These are phyloP conservation scores for Aspergillus udagawae DNA, from an alignment of 2,329 filamentous ascomycete genomes.

Conservation along the genomic window DNA sequence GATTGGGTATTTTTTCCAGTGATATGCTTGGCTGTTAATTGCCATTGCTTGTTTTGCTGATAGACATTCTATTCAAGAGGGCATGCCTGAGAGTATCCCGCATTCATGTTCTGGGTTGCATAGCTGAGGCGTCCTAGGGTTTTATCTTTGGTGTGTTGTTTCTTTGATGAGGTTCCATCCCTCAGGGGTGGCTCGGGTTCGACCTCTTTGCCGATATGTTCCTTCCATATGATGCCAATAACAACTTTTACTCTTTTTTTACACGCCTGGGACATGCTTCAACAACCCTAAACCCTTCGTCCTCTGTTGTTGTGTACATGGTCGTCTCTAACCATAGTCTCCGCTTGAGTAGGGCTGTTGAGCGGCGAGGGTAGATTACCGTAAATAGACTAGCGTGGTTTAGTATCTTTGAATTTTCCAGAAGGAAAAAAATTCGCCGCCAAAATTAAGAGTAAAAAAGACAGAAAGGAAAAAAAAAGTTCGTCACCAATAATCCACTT, in stretches of 20 bases:
- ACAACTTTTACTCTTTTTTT: not conserved
- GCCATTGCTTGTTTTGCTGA: not conserved
- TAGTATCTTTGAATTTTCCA: constrained; percentile 2
- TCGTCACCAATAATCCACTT: constrained; percentile 16
- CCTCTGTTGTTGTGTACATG: not conserved
- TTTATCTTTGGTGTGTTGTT: constrained; percentile 1
- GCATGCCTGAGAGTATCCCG: not conserved
- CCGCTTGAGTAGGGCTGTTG: constrained; percentile 9
- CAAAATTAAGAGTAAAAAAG: constrained; percentile 9
- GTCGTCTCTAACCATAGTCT: not conserved
- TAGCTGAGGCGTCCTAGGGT: constrained; percentile 26
- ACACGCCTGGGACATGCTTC: not conserved
- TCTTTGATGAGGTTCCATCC: not conserved
- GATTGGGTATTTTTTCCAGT: not conserved
- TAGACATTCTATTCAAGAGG: not conserved
- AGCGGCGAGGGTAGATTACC: constrained; percentile 11
- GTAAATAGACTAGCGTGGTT: constrained; percentile 19
- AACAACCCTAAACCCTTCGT: not conserved
- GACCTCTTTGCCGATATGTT: not conserved
- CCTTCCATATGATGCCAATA: not conserved
- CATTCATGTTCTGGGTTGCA: constrained; percentile 16
- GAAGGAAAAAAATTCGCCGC: not conserved
- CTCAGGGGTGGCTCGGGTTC: not conserved
- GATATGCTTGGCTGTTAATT: not conserved
- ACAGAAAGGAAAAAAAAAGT: constrained; percentile 16